phyloP scores from a whole-genome alignment of 2,329 filamentous ascomycete species.

The Fusarium begoniae region DNA sequence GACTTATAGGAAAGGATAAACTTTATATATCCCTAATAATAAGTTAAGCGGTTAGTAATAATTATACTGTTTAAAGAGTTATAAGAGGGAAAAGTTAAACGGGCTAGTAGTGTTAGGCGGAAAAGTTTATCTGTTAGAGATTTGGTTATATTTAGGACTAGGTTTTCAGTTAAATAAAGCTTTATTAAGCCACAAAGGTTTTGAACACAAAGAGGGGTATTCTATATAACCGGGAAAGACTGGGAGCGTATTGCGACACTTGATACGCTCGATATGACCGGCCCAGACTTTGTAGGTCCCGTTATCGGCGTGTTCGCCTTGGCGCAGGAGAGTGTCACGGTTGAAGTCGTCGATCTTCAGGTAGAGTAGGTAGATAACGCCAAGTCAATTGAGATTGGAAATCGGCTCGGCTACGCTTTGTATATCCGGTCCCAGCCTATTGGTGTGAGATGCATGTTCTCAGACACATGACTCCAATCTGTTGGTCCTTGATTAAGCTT shows the following conservation, averaged over 20 bases:
- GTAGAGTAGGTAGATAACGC: constrained; percentile 12
- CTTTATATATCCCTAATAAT: too few species aligned
- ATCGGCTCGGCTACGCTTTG: not conserved
- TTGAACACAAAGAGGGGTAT: too few species aligned
- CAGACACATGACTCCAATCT: not conserved
- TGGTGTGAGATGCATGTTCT: not conserved
- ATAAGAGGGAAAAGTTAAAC: too few species aligned
- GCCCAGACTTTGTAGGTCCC: constrained; percentile 14
- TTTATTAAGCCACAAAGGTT: too few species aligned
- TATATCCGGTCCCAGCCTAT: not conserved
- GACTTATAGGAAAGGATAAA: too few species aligned
- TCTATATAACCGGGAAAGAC: not conserved
- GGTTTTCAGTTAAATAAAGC: too few species aligned
- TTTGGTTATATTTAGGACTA: too few species aligned
- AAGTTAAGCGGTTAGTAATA: too few species aligned
- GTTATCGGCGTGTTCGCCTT: constrained; percentile 13
- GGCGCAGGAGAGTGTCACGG: not conserved
- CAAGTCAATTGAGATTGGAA: not conserved
- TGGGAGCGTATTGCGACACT: constrained; percentile 2
- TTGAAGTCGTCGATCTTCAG: not conserved
- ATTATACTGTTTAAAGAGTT: too few species aligned
- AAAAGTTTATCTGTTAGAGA: too few species aligned
- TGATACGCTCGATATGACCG: constrained; percentile 11
- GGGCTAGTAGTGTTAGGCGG: too few species aligned
- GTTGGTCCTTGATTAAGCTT: constrained; percentile 11